phyloP scores from a whole-genome alignment of 2,329 filamentous ascomycete species.

The Uncinocarpus reesii region DNA sequence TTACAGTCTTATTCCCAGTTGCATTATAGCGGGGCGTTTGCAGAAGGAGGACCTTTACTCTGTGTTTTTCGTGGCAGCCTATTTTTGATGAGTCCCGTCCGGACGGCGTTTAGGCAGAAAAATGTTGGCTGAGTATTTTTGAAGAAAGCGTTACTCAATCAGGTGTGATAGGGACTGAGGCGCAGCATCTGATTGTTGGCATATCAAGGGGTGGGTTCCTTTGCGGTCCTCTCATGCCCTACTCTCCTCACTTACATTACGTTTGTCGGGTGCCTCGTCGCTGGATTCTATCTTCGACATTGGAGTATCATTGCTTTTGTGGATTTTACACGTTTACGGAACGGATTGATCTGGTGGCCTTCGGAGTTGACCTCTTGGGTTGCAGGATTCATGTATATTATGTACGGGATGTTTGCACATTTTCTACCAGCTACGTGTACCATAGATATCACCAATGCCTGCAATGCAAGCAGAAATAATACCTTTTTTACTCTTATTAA shows the following conservation, averaged over 20 bases:
- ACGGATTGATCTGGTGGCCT: background rate
- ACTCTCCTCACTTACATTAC: too few species aligned
- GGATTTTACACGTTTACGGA: background rate
- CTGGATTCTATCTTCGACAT: background rate
- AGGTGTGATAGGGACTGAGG: too few species aligned
- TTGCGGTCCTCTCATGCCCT: too few species aligned
- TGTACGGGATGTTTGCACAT: background rate
- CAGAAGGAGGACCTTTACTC: background rate
- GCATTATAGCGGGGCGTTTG: constrained; percentile 12
- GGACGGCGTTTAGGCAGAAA: background rate
- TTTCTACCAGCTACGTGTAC: background rate
- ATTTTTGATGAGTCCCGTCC: background rate
- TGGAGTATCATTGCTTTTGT: background rate
- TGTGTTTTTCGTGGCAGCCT: background rate
- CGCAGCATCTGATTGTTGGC: too few species aligned
- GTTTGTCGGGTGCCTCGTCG: background rate
- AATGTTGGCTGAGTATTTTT: too few species aligned
- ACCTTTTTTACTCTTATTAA: background rate
- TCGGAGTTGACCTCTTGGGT: background rate
- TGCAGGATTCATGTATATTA: background rate
- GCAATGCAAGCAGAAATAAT: background rate
- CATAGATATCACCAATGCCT: background rate
- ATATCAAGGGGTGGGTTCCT: too few species aligned
- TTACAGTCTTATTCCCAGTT: background rate
- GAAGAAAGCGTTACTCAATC: background rate